phyloP scores from a whole-genome alignment of 2,329 filamentous ascomycete genomes.

The Cladophialophora yegresii region DNA sequence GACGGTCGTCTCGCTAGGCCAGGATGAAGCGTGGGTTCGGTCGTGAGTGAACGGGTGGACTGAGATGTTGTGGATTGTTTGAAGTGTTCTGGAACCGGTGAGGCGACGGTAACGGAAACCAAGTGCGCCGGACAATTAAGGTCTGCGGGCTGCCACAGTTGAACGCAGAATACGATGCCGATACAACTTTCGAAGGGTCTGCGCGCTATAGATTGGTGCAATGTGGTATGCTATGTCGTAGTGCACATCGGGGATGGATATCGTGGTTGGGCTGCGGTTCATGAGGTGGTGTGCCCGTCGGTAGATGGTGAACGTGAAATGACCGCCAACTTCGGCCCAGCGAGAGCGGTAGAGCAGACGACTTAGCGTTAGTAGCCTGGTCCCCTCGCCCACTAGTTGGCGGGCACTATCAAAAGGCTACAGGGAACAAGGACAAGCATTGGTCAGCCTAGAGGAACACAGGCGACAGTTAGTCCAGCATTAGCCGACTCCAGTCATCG shows the following conservation, averaged over 20 bases:
- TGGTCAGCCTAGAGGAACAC: slow-evolving; percentile 3
- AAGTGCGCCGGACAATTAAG: slow-evolving; percentile 7
- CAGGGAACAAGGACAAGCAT: slow-evolving; percentile 2
- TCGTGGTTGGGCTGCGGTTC: slow-evolving; percentile 14
- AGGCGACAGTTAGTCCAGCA: not conserved
- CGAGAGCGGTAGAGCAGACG: slow-evolving; percentile 6
- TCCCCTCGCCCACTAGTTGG: not conserved
- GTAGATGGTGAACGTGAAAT: slow-evolving; percentile 14
- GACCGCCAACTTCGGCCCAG: slow-evolving; percentile 9
- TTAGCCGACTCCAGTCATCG: not conserved
- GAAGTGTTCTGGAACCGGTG: not conserved
- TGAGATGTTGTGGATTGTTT: not conserved
- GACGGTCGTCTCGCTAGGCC: not conserved
- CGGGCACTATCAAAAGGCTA: not conserved
- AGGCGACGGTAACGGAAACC: slow-evolving; percentile 4
- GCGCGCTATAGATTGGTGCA: not conserved
- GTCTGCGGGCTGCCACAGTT: slow-evolving; percentile 1
- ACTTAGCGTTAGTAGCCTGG: not conserved
- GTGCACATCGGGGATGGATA: not conserved
- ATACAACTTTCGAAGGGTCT: not conserved
- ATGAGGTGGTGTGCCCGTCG: slow-evolving; percentile 7
- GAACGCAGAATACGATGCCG: not conserved
- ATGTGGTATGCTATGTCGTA: not conserved
- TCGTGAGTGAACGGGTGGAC: not conserved
- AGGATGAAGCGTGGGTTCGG: not conserved